A percentile compares a stretch with the other conserved stretches of the same genome.
phyloP scores from a whole-genome alignment of 2,329 filamentous ascomycete species.

The Plenodomus tracheiphilus region DNA sequence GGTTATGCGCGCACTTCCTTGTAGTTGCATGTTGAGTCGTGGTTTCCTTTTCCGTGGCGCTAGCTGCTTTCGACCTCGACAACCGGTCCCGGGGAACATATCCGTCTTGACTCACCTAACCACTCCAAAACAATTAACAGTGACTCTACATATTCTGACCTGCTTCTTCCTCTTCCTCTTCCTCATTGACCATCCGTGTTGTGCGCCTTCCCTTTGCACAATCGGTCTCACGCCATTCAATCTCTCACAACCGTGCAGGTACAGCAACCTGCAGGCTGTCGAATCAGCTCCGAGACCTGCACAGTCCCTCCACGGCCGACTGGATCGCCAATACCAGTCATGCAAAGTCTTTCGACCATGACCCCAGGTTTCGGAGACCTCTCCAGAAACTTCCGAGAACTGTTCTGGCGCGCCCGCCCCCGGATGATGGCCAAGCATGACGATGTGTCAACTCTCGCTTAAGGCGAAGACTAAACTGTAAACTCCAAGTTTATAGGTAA shows the following conservation, averaged over 20 bases:
- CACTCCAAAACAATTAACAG: background rate
- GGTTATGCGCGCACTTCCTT: background rate
- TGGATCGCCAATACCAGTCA: background rate
- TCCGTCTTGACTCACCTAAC: background rate
- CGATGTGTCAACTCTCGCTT: background rate
- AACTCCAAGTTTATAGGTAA: background rate
- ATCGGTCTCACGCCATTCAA: no score
- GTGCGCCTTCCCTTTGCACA: no score
- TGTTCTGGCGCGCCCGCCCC: background rate
- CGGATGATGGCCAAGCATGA: background rate
- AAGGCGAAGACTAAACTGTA: background rate
- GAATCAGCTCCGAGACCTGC: no score
- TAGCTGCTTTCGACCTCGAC: background rate
- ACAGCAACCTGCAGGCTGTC: no score
- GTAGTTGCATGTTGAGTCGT: no score
- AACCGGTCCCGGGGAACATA: no score
- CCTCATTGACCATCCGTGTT: no score
- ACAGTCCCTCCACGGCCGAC: background rate
- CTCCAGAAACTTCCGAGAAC: background rate
- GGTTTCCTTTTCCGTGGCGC: background rate
- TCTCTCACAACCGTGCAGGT: background rate
- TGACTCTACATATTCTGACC: background rate
- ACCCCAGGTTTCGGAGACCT: background rate
- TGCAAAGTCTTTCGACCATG: background rate
- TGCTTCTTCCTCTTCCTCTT: no score